phyloP scores from a whole-genome alignment of 768 basidiomycete genomes.

The Amanita rubescens region DNA sequence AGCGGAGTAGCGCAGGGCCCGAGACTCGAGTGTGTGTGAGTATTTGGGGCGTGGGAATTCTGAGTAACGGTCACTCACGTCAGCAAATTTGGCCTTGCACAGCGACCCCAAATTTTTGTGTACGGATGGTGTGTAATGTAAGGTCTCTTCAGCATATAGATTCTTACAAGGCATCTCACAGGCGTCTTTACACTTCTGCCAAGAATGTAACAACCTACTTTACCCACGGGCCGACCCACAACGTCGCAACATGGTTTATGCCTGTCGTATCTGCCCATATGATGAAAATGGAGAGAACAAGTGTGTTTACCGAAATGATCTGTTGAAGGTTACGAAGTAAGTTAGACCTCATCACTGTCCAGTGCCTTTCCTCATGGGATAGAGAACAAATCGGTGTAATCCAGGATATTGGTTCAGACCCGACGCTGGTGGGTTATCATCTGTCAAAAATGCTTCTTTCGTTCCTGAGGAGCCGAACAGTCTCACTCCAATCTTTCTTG shows the following conservation, averaged over 20 bases:
- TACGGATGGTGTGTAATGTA: neutral
- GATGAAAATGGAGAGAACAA: conserved; percentile 82
- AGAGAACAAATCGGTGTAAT: conserved; percentile 95
- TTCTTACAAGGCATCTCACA: conserved; percentile 18
- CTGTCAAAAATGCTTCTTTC: neutral
- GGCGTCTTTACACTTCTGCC: conserved; percentile 87
- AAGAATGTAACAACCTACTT: conserved; percentile 91
- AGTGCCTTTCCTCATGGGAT: conserved; percentile 6
- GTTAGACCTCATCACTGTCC: conserved; percentile 11
- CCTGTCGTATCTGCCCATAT: conserved; percentile 84
- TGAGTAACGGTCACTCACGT: too few species aligned
- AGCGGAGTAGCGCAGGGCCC: too few species aligned
- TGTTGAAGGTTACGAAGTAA: conserved; percentile 89
- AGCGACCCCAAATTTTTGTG: neutral
- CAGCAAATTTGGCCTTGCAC: neutral
- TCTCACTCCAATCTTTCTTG: conserved; percentile 82
- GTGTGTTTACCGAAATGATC: conserved; percentile 90
- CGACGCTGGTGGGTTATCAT: conserved; percentile 61
- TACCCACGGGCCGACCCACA: conserved; percentile 89
- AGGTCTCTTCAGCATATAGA: neutral
- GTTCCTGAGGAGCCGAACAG: conserved; percentile 26
- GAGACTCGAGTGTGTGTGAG: too few species aligned
- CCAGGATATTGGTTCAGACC: conserved; percentile 79
- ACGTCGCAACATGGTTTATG: conserved; percentile 81
- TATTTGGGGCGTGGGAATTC: too few species aligned